phyloP scores from a whole-genome alignment of 768 basidiomycete species.

The Boletus tomentosulus region DNA sequence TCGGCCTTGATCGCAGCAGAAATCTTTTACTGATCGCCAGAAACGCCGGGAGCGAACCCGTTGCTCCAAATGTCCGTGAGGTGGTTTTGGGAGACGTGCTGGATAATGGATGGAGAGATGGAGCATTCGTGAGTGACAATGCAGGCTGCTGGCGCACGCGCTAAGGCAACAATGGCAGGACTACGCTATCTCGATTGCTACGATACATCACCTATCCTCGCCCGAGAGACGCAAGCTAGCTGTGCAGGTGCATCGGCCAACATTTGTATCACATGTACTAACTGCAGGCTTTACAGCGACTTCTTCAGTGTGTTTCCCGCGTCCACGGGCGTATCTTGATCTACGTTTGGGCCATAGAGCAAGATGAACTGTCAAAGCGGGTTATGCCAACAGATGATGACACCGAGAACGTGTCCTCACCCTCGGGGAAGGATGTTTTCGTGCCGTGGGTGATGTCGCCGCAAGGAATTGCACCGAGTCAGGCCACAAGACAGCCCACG shows the following conservation, averaged over 20 bases:
- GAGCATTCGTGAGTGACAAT: slow-evolving; percentile 63
- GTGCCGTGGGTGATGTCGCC: slow-evolving; percentile 80
- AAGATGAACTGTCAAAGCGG: slow-evolving; percentile 81
- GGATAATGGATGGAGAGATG: slow-evolving; percentile 66
- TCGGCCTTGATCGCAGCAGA: slow-evolving; percentile 81
- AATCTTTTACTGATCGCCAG: slow-evolving; percentile 76
- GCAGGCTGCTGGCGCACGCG: neutral
- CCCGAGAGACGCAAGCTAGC: slow-evolving; percentile 64
- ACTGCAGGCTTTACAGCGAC: slow-evolving; percentile 38
- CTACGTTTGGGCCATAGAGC: slow-evolving; percentile 97
- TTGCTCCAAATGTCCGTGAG: slow-evolving; percentile 44
- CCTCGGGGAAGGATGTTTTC: slow-evolving; percentile 72
- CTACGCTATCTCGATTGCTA: slow-evolving; percentile 95
- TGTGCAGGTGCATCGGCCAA: slow-evolving; percentile 53
- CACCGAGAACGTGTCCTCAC: neutral
- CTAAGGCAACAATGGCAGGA: slow-evolving; percentile 51
- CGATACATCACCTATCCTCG: slow-evolving; percentile 93
- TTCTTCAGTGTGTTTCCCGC: slow-evolving; percentile 63
- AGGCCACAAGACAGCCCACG: slow-evolving; percentile 7
- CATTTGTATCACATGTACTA: neutral
- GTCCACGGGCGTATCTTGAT: slow-evolving; percentile 76
- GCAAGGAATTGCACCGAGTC: slow-evolving; percentile 21
- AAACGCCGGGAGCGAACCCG: slow-evolving; percentile 45
- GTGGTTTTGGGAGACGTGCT: slow-evolving; percentile 81
- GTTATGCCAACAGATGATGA: slow-evolving; percentile 39